Evolutionary conservation across 176 grass and related monocot genomes (phyloP), one percentile per base, ranked within the genome.

Genomic region (Pontederia crassipes): DNA sequence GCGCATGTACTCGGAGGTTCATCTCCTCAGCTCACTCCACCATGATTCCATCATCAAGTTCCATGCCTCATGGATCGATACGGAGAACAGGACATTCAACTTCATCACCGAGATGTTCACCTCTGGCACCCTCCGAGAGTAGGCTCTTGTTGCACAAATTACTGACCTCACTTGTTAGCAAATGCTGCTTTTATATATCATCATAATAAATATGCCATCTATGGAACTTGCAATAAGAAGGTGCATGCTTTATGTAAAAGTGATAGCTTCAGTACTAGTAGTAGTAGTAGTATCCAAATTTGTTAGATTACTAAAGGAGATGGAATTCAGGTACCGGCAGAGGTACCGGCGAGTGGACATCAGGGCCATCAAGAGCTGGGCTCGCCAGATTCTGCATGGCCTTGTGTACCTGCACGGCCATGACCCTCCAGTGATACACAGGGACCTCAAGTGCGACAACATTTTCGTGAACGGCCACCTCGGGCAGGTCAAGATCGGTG

Each of bases 41-140:
- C 87, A 98, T 77, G 87, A 89, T 52, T 58, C 79, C 57, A 76
- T 98, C 63, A 92, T 98, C 75, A 45, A 26, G 32, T 88, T 92
- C 79, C 84, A 86, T 47, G 72, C 81, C 2, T 98, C 84, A 0
- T 98, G 93, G 93, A 72, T 98, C 3, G 68, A 88, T 29, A 32
- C 65, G 0, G 8, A 16, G 1, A 59, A 61, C 13, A 65, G 79
- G 20, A 86, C 67, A 62, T 89, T 98, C 79, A 98, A 98, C 80
- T 98, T 98, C 81, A 83, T 98, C 73, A 98, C 87, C 1, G 93
- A 98, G 79, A 83, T 98, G 87, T 92, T 98, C 77, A 88, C 93
- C 70, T 92, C 93, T 15, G 87, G 93, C 56, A 92, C 93, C 11
- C 87, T 98, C 9, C 81, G 87, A 18, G 72, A 83, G 60, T 98